Percentiles rank a stretch among this genome's conserved stretches.
Conservation (phyloP, 2,329 filamentous ascomycete genomes). For the Calonectria pseudoreteaudii region DNA sequence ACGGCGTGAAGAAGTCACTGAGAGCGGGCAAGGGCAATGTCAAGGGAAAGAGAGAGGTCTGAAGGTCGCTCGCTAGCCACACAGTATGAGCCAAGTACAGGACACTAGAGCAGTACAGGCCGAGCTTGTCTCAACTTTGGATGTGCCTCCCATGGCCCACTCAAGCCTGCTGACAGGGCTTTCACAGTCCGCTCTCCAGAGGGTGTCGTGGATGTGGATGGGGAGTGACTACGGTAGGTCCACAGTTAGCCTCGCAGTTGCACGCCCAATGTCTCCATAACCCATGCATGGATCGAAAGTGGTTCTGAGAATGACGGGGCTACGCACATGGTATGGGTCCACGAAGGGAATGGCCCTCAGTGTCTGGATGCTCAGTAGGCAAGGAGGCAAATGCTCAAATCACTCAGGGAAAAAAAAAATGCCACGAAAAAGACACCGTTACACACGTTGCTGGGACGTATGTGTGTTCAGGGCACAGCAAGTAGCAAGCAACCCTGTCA, state of each 20-base stretch:
- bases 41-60: slow-evolving; percentile 29
- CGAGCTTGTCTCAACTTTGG: slow-evolving; percentile 40
- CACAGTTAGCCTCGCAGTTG: slow-evolving; percentile 39
- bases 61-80: slow-evolving; percentile 20
- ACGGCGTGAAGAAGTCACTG: slow-evolving; percentile 18
- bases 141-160: slow-evolving; percentile 42
- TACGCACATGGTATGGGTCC: neutral
- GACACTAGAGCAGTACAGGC: slow-evolving; percentile 39
- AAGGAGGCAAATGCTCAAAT: neutral
- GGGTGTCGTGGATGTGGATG: slow-evolving; percentile 34
- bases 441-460: slow-evolving; percentile 12
- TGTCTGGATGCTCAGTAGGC: neutral
- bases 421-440: neutral
- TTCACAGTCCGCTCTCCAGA: slow-evolving; percentile 16
- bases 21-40: slow-evolving; percentile 26
- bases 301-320: neutral
- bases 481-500: slow-evolving; percentile 13
- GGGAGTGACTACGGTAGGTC: slow-evolving; percentile 29
- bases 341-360: neutral
- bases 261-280: slow-evolving; percentile 25
- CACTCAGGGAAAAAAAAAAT: neutral
- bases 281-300: neutral
- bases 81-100: slow-evolving; percentile 38
- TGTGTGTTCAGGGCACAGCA: slow-evolving; percentile 13
- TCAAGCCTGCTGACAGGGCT: slow-evolving; percentile 40